Evolutionary conservation across 225 moss, liverwort and hornwort genomes (phyloP), one percentile per base, ranked within the genome.

Genomic region (Thuidium tamariscinum): DNA sequence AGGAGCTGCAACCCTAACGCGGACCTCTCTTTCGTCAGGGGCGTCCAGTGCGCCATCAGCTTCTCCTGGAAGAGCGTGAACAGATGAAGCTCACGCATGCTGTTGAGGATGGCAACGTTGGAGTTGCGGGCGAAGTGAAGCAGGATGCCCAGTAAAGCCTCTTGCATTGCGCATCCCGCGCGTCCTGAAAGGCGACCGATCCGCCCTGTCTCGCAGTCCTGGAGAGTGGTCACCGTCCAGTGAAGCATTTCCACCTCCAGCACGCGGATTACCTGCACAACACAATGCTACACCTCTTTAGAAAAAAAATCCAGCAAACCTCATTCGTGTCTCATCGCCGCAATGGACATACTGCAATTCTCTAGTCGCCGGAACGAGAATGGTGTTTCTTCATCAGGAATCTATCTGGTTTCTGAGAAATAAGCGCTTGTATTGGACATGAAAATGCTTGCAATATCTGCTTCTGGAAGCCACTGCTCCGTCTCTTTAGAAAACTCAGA

Each of bases 51-150:
- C 39, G 87, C 83, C 88, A 91, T 82, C 85, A 91, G 75, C 77
- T 88, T 89, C 79, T 91, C 90, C 76, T 89, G 93, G 85, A 93
- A 93, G 71, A 91, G 67, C 46, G 89, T 91, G 88, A 93, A 91
- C 44, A 93, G 87, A 51, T 85, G 89, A 16, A 91, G 83, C 79
- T 93, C 91, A 23, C 91, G 91, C 91, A 93, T 90, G 61, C 88
- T 87, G 76, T 93, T 93, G 32, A 93, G 86, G 29, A 93, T 90
- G 51, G 91, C 87, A 44, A 93, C 73, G 72, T 93, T 93, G 27
- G 93, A 93, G 83, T 91, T 93, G 25, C 91, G 84, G 46, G 93
- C 88, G 48, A 91, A 93, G 90, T 93, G 91, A 37, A 93, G 88
- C 62, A 93, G 61, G 62, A 93, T 88, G 69, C 91, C 93, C 5